Evolutionary conservation across 1,139 yeast species (phyloP).

Genomic region (Kodamaea derodonti): DNA sequence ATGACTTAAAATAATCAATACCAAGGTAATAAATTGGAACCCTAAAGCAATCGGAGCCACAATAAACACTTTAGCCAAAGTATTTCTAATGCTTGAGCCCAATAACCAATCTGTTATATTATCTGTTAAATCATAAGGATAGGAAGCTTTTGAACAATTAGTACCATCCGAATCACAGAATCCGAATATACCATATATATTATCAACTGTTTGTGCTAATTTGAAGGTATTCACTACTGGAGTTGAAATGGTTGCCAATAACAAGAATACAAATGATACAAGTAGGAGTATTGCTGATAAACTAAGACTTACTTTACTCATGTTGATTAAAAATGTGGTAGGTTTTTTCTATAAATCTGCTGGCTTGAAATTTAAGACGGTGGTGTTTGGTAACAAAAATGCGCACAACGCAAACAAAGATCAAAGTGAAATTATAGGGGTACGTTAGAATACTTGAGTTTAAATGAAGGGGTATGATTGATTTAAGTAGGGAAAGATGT

Average conservation of each 20-base stretch:
- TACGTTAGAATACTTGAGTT: no score
- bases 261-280: slow-evolving; percentile 41
- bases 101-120: slow-evolving; percentile 26
- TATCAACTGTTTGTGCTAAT: slow-evolving; percentile 37
- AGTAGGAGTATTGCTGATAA: slow-evolving; percentile 27
- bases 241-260: slow-evolving; percentile 48
- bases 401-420: no score
- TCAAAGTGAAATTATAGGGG: no score
- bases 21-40: slow-evolving; percentile 47
- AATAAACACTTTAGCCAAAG: slow-evolving; percentile 67
- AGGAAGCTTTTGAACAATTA: slow-evolving; percentile 29
- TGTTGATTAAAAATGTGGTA: no score
- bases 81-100: slow-evolving; percentile 51
- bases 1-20: slow-evolving; percentile 9
- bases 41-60: slow-evolving; percentile 84
- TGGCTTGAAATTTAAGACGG: no score
- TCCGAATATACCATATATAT: slow-evolving; percentile 84
- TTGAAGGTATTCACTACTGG: slow-evolving; percentile 40
- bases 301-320: slow-evolving; percentile 23
- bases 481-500: no score
- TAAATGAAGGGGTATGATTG: no score
- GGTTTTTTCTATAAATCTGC: no score
- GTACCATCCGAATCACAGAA: slow-evolving; percentile 46
- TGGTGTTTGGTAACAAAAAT: no score
- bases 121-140: slow-evolving; percentile 26